These are phyloP conservation scores for Fonsecaea monophora DNA, from an alignment of 2,329 filamentous ascomycete genomes.

Conservation along the genomic window DNA sequence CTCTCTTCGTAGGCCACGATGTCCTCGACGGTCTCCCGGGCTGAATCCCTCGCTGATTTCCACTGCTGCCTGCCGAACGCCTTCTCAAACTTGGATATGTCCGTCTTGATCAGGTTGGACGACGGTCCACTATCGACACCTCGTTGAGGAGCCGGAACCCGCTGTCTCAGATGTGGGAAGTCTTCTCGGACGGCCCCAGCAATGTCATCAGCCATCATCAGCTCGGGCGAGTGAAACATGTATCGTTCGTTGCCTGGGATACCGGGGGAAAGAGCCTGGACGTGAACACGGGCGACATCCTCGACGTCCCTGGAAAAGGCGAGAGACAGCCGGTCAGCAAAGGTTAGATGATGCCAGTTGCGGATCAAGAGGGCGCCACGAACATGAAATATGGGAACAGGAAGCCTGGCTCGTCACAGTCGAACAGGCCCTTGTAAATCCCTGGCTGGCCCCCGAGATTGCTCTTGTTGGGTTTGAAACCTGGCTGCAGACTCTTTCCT, in stretches of 20 bases:
- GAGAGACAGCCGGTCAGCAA: not conserved
- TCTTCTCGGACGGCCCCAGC: slow-evolving; percentile 17
- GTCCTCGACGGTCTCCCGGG: slow-evolving; percentile 26
- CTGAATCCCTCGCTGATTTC: slow-evolving; percentile 20
- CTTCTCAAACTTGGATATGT: slow-evolving; percentile 20
- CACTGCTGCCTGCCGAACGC: slow-evolving; percentile 20
- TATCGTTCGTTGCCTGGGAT: slow-evolving; percentile 25
- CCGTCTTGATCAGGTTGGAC: slow-evolving; percentile 21
- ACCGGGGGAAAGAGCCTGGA: slow-evolving; percentile 17
- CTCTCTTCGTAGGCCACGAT: slow-evolving; percentile 18
- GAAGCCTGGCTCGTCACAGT: slow-evolving; percentile 21
- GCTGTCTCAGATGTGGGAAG: slow-evolving; percentile 20
- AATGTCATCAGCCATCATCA: slow-evolving; percentile 14
- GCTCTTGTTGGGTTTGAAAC: slow-evolving; percentile 18
- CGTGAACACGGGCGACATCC: slow-evolving; percentile 21
- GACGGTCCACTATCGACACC: not conserved
- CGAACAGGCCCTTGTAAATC: slow-evolving; percentile 18
- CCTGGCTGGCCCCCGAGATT: slow-evolving; percentile 22
- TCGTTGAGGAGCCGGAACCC: slow-evolving; percentile 18
- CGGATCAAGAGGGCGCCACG: not conserved
- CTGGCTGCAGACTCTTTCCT: slow-evolving; percentile 16
- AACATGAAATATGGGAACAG: slow-evolving; percentile 24
- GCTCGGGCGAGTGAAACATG: slow-evolving; percentile 20
- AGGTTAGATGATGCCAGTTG: not conserved
- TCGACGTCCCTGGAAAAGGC: slow-evolving; percentile 19